A percentile compares a stretch with the other conserved stretches of the same genome.
Evolutionary conservation across 1,139 yeast genomes (phyloP).

Genomic region (Zygoascus sp.): DNA sequence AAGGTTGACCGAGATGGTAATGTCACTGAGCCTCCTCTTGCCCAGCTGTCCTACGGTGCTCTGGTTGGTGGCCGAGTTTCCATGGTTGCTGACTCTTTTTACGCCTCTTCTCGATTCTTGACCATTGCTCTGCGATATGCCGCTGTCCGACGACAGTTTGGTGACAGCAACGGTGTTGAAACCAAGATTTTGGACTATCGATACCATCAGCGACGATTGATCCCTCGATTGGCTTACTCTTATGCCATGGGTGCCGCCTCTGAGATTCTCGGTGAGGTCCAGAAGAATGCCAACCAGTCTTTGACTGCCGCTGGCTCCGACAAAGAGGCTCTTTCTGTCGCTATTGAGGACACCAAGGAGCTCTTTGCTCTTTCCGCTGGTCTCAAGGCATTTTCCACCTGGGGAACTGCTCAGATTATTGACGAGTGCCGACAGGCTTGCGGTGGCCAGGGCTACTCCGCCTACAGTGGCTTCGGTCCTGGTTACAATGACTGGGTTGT

Average conservation of each 20-base stretch:
- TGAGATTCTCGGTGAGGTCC: slow-evolving; percentile 55
- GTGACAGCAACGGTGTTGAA: slow-evolving; percentile 37
- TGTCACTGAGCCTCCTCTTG: slow-evolving; percentile 68
- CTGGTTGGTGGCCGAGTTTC: slow-evolving; percentile 82
- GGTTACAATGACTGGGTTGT: slow-evolving; percentile 91
- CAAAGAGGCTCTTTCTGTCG: slow-evolving; percentile 36
- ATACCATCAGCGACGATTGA: slow-evolving; percentile 77
- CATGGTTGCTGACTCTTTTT: slow-evolving; percentile 82
- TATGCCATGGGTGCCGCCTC: slow-evolving; percentile 75
- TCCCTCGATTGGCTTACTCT: slow-evolving; percentile 76
- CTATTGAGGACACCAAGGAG: slow-evolving; percentile 65
- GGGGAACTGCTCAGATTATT: slow-evolving; percentile 75
- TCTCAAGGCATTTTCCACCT: slow-evolving; percentile 82
- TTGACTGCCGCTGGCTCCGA: slow-evolving; percentile 40
- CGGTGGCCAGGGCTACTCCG: slow-evolving; percentile 94
- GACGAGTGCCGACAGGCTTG: slow-evolving; percentile 93
- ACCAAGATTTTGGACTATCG: slow-evolving; percentile 66
- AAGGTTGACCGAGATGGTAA: slow-evolving; percentile 65
- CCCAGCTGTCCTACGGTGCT: slow-evolving; percentile 84
- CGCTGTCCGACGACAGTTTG: slow-evolving; percentile 82
- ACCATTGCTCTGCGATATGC: slow-evolving; percentile 87
- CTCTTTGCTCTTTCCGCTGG: slow-evolving; percentile 85
- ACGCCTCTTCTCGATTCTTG: slow-evolving; percentile 71
- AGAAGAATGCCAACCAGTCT: slow-evolving; percentile 47
- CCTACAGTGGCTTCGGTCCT: slow-evolving; percentile 85